Evolutionary conservation across 208 protist genomes (phyloP).

Genomic region (Angomonas ambiguus): DNA sequence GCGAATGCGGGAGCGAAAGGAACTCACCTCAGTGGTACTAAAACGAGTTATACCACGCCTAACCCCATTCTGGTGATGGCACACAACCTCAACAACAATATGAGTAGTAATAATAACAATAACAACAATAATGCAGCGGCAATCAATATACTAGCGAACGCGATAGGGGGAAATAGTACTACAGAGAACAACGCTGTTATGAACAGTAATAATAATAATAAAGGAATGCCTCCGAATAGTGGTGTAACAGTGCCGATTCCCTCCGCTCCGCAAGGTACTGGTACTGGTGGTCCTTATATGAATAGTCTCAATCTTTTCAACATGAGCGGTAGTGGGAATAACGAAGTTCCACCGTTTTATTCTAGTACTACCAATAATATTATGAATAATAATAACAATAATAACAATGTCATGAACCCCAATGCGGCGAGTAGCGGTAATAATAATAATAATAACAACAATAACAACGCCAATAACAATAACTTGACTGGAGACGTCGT

Average conservation of each 20-base stretch:
- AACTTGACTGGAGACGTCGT: slow-evolving; percentile 30
- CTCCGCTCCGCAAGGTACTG: no score
- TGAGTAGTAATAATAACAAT: neutral
- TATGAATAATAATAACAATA: slow-evolving; percentile 5
- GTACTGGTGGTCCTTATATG: no score
- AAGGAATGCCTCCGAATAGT: no score
- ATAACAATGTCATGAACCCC: neutral
- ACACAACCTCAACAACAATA: neutral
- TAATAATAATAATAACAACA: slow-evolving; percentile 9
- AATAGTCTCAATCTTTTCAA: no score
- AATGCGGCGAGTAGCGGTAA: neutral
- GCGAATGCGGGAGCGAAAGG: neutral
- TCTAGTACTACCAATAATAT: no score
- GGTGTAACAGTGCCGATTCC: no score
- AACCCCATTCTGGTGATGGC: neutral
- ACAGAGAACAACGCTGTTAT: neutral
- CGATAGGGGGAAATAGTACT: neutral
- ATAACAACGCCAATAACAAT: slow-evolving; percentile 12
- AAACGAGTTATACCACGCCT: neutral
- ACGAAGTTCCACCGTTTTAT: no score
- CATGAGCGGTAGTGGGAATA: no score
- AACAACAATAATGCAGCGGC: neutral
- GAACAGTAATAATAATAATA: no score
- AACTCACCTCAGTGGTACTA: slow-evolving; percentile 4
- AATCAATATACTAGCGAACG: neutral